phyloP scores from a whole-genome alignment of 2,329 filamentous ascomycete species.

The Fusarium cicatricum region DNA sequence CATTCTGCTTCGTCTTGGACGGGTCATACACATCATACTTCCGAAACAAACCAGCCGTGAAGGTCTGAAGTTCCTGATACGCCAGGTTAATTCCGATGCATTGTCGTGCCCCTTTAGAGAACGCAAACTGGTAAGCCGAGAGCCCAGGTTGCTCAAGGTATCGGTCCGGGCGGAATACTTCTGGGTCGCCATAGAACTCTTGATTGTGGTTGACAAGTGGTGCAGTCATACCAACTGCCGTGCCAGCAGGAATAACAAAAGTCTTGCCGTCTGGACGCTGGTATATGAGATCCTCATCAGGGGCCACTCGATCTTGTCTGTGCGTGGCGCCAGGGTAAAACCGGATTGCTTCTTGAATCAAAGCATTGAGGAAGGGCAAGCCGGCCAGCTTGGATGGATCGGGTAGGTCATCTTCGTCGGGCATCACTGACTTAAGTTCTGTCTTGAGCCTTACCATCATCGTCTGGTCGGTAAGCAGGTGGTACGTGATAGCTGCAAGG shows the following conservation, averaged over 20 bases:
- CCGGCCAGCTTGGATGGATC: constrained; percentile 41
- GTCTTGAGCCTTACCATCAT: constrained; percentile 42
- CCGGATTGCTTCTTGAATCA: constrained; percentile 51
- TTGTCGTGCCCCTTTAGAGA: constrained; percentile 27
- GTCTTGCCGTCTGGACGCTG: constrained; percentile 27
- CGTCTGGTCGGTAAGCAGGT: constrained; percentile 46
- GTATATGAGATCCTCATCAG: constrained; percentile 43
- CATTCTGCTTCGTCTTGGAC: neutral
- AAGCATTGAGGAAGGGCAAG: constrained; percentile 50
- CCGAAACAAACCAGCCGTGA: constrained; percentile 29
- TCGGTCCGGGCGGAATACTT: constrained; percentile 38
- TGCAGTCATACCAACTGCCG: constrained; percentile 50
- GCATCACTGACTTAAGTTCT: constrained; percentile 43
- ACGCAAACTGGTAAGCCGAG: constrained; percentile 11
- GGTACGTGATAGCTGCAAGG: constrained; percentile 46
- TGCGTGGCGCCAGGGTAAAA: constrained; percentile 49
- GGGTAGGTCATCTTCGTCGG: constrained; percentile 8
- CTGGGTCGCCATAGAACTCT: constrained; percentile 34
- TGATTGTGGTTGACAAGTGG: constrained; percentile 38
- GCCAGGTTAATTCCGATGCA: constrained; percentile 35
- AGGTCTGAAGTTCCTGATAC: constrained; percentile 30
- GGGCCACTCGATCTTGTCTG: constrained; percentile 43
- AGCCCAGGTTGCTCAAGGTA: constrained; percentile 29
- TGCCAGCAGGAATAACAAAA: constrained; percentile 44
- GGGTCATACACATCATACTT: constrained; percentile 30